Evolutionary conservation across 2,329 filamentous ascomycete species (phyloP), one percentile per base, ranked within the genome.

Genomic region (Fusarium humuli): DNA sequence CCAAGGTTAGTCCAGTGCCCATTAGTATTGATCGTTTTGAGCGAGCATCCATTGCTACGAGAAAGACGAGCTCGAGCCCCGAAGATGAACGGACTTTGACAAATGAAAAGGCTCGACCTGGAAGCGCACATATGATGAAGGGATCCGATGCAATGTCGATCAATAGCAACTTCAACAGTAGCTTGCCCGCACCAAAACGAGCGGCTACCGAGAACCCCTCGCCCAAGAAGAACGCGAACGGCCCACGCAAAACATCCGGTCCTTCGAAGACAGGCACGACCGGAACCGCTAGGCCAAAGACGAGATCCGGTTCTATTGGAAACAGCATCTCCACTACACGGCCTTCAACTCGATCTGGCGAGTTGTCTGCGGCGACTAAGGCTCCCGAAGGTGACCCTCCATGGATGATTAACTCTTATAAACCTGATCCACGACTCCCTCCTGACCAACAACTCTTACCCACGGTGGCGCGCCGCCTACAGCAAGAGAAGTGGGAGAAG

Each of bases 381-480:
- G 88, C 90, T 44, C 94, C 94, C 1, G 96, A 98, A 83, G 96
- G 96, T 22, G 95, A 98, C 57, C 94, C 96, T 12, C 96, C 96
- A 54, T 99, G 96, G 96, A 88, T 98, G 81, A 88, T 96, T 47
- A 93, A 92, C 23, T 94, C 97, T 81, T 99, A 98, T 81, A 97
- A 97, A 77, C 96, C 96, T 1, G 96, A 99, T 77, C 96, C 96
- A 30, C 91, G 94, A 65, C 84, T 99, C 34, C 96, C 96, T 8
- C 96, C 94, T 0, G 96, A 99, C 67, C 93, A 99, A 79, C 96
- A 99, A 78, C 90, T 99, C 56, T 88, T 99, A 13, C 96, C 96
- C 1, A 98, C 96, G 0, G 94, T 98, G 68, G 96, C 96, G 14
- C 94, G 92, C 75, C 88, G 93, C 59, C 86, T 98, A 79, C 93